Conservation (phyloP, 306 rosid species). For the Macrotyloma uniflorum region DNA sequence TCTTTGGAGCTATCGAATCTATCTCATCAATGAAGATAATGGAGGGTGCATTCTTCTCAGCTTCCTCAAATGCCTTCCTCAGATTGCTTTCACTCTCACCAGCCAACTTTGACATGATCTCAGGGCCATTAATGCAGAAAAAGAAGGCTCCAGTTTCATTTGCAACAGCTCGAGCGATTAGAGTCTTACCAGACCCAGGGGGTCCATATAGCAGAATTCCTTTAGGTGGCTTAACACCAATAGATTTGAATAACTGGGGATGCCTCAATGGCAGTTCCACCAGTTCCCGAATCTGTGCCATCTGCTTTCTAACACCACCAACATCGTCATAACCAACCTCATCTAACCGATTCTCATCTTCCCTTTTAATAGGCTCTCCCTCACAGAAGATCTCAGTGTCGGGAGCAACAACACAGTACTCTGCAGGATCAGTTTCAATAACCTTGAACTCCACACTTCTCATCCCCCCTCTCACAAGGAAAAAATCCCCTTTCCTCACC, state of each 20-base stretch:
- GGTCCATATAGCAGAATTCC: slow-evolving; percentile 93
- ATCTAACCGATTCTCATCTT: slow-evolving; percentile 91
- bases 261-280: slow-evolving; percentile 96
- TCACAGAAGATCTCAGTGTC: slow-evolving; percentile 98
- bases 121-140: slow-evolving; percentile 97
- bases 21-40: slow-evolving; percentile 94
- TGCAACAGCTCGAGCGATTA: slow-evolving; percentile 94
- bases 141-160: slow-evolving; percentile 99
- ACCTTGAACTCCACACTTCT: slow-evolving; percentile 98
- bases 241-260: slow-evolving; percentile 89
- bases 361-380: slow-evolving; percentile 90
- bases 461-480: slow-evolving; percentile 99
- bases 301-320: slow-evolving; percentile 95
- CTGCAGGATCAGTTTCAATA: slow-evolving; percentile 89
- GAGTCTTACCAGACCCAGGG: slow-evolving; percentile 93
- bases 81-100: slow-evolving; percentile 99
- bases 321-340: slow-evolving; percentile 99
- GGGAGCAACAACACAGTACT: slow-evolving; percentile 97
- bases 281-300: slow-evolving; percentile 94
- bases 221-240: slow-evolving; percentile 99
- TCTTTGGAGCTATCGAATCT: slow-evolving; percentile 96
- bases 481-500: slow-evolving; percentile 89
- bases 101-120: slow-evolving; percentile 94
- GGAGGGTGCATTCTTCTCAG: slow-evolving; percentile 98
- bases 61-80: slow-evolving; percentile 98